Evolutionary conservation across 352 stramenopile genomes (phyloP).

Genomic region (Phytophthora constricta): DNA sequence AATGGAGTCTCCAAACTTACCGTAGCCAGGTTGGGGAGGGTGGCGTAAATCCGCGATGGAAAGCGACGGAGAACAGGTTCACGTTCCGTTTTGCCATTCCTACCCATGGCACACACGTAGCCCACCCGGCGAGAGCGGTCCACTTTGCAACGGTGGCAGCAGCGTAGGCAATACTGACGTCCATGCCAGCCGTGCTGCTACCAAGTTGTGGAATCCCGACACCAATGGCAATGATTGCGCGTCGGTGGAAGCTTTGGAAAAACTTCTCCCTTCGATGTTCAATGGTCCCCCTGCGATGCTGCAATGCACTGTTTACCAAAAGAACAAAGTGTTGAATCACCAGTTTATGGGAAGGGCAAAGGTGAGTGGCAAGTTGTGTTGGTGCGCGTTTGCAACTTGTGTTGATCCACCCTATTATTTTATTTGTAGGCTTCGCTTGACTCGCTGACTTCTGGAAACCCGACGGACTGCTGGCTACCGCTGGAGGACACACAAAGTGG

Average conservation of each 20-base stretch:
- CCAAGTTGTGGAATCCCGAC: slow-evolving; percentile 55
- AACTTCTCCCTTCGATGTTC: slow-evolving; percentile 69
- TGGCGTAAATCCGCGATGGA: slow-evolving; percentile 67
- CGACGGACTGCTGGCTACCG: slow-evolving; percentile 74
- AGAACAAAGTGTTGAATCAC: slow-evolving; percentile 81
- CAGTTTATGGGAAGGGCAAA: slow-evolving; percentile 76
- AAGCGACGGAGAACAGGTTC: slow-evolving; percentile 58
- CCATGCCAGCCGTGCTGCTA: slow-evolving; percentile 20
- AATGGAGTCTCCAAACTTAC: slow-evolving; percentile 81
- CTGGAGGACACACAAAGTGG: slow-evolving; percentile 67
- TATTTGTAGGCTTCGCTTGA: slow-evolving; percentile 52
- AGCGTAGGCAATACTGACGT: slow-evolving; percentile 15
- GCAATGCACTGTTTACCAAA: slow-evolving; percentile 75
- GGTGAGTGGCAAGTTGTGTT: slow-evolving; percentile 51
- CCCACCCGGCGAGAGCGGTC: slow-evolving; percentile 13
- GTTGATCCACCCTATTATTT: slow-evolving; percentile 3
- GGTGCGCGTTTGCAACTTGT: not conserved
- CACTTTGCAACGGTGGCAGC: slow-evolving; percentile 10
- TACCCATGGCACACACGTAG: slow-evolving; percentile 62
- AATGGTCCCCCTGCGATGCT: slow-evolving; percentile 64
- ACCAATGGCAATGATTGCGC: slow-evolving; percentile 36
- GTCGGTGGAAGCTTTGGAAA: slow-evolving; percentile 55
- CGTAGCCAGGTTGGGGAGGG: slow-evolving; percentile 62
- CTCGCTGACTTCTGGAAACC: slow-evolving; percentile 60
- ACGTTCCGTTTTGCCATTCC: slow-evolving; percentile 80